A percentile compares a stretch with the other conserved stretches of the same genome.
Conservation (phyloP, 768 basidiomycete species). For the Xerocomellus chrysenteron region DNA sequence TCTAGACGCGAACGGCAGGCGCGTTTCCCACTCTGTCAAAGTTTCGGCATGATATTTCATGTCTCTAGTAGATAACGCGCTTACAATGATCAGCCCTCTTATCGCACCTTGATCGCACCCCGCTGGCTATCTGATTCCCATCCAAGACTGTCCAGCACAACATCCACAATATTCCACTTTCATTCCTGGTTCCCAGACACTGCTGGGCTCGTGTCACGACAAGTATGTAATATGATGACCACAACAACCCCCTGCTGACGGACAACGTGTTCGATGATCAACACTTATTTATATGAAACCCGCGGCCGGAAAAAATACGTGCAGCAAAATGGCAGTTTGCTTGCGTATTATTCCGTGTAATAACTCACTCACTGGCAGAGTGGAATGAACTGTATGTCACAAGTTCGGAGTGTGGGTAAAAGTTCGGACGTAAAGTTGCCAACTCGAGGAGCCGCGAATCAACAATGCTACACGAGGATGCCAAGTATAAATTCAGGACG, state of each 20-base stretch:
- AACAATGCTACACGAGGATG: neutral
- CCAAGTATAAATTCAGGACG: conserved; percentile 17
- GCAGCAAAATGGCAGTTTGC: neutral
- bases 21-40: neutral
- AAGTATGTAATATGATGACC: neutral
- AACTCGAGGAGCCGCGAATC: neutral
- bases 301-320: neutral
- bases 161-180: neutral
- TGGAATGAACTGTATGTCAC: neutral
- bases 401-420: too few species aligned
- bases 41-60: neutral
- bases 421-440: too few species aligned
- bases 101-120: too few species aligned
- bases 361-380: neutral
- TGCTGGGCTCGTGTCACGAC: neutral
- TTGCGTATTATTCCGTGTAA: neutral
- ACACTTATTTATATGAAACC: neutral
- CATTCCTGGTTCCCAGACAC: neutral
- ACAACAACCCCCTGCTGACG: neutral
- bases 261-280: conserved; percentile 12
- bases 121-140: neutral
- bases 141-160: neutral
- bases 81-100: neutral
- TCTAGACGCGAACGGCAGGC: neutral
- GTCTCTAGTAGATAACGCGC: neutral